A percentile compares a stretch with the other conserved stretches of the same genome.
phyloP scores from a whole-genome alignment of 352 stramenopile species.

The Paralagenidium karlingii region DNA sequence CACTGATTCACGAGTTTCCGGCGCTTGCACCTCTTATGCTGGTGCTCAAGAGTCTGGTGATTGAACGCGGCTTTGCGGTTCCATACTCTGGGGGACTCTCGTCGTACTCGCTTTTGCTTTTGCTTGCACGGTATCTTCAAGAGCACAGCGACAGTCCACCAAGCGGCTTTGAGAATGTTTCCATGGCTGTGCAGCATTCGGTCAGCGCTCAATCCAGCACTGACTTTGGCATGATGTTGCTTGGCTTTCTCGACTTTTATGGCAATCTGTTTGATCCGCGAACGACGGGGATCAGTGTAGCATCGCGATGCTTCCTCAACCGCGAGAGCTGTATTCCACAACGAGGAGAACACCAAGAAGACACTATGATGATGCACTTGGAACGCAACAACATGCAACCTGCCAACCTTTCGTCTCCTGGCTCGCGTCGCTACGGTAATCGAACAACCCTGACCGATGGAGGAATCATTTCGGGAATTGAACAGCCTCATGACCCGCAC shows the following conservation, averaged over 20 bases:
- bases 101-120: slow-evolving; percentile 92
- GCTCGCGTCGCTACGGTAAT: slow-evolving; percentile 50
- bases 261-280: slow-evolving; percentile 89
- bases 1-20: slow-evolving; percentile 89
- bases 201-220: slow-evolving; percentile 42
- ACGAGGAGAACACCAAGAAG: no score
- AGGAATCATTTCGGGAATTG: slow-evolving; percentile 18
- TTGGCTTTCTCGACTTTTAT: slow-evolving; percentile 97
- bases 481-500: slow-evolving; percentile 73
- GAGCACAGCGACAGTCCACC: slow-evolving; percentile 62
- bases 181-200: slow-evolving; percentile 36
- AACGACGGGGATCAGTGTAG: slow-evolving; percentile 84
- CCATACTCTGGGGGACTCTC: slow-evolving; percentile 95
- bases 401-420: slow-evolving; percentile 25
- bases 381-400: background rate
- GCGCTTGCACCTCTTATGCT: slow-evolving; percentile 92
- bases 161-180: slow-evolving; percentile 50
- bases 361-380: background rate
- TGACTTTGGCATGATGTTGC: slow-evolving; percentile 92
- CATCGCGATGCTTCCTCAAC: slow-evolving; percentile 69
- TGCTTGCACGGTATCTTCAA: slow-evolving; percentile 91
- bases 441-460: slow-evolving; percentile 47
- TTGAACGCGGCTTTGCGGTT: slow-evolving; percentile 88
- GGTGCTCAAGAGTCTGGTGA: slow-evolving; percentile 91
- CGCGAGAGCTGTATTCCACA: slow-evolving; percentile 15